Base-by-base conservation (phyloP, 495 filamentous ascomycete species). In the Penicillium subrubescens region DNA sequence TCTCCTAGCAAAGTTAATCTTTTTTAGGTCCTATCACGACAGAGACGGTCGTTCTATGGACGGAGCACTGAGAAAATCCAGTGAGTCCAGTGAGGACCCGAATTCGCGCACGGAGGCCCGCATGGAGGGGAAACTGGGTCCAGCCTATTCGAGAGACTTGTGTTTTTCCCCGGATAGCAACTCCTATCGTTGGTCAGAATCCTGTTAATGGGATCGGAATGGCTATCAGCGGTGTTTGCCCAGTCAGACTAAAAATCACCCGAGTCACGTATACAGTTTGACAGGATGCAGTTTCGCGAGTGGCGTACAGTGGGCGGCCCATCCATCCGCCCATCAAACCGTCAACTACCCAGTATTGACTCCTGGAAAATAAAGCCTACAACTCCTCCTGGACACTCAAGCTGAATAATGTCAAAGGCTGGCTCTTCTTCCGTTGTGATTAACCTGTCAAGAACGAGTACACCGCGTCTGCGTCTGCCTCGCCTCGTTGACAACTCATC, bases 401-500 rank as follows among this genome's bases (percentile, higher is more conserved):
- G 66, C 66, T 62, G 66, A 68, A 50, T 17, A 6, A 17, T 23
- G 23, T 48, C 29, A 17, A 34, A n/a, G 35, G 39, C 25, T 31
- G 46, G 6, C 31, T 33, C 31, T 12, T 35, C 15, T 21, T 15
- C 8, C 17, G 19, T 48, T 31, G 17, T 3, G 44, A 50, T 14
- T 51, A 44, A 43, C 34, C 52, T 51, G 57, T 60, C 46, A 62
- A 55, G 27, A 54, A 44, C 53, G 39, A 11, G 25, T 14, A 31
- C 56, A 58, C 62, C 69, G 66, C 69, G 63, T 69, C 39, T 68
- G 65, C 51, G 57, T 69, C 59, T 69, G 60, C 39, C 44, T 71
- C 59, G 71, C 66, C 68, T 66, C 66, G 43, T 67, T 63, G 61
- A 65, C 69, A 73, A 69, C 71, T 53, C 68, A 73, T 69, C 62